Percentiles rank a stretch among this genome's conserved stretches.
Evolutionary conservation across 768 basidiomycete species (phyloP).

Genomic region (Fistulinella prunicolor): DNA sequence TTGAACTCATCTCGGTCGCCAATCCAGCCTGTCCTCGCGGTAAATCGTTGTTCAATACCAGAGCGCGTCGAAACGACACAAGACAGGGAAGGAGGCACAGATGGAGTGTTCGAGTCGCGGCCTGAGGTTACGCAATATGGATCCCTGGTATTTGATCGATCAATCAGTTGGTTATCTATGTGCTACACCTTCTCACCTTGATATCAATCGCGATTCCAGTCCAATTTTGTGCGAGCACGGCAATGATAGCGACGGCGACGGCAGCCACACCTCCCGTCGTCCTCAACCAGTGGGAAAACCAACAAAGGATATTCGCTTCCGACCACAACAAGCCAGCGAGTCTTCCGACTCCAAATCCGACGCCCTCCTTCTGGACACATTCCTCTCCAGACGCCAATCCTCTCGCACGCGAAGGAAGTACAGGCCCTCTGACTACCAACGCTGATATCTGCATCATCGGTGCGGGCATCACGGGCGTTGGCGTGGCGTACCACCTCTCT

Average conservation of each 20-base stretch:
- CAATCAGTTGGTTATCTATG: too few species aligned
- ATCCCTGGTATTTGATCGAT: conserved; percentile 1
- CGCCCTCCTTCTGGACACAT: conserved; percentile 72
- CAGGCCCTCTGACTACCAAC: conserved; percentile 51
- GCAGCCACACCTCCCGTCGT: conserved; percentile 3
- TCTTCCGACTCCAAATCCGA: conserved; percentile 61
- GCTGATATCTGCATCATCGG: conserved; percentile 80
- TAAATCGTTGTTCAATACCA: too few species aligned
- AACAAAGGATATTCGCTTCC: conserved; percentile 5
- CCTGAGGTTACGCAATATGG: conserved; percentile 17
- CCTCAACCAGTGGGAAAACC: background rate
- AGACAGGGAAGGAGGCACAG: conserved; percentile 2
- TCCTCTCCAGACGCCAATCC: conserved; percentile 58
- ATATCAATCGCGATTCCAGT: too few species aligned
- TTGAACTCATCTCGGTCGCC: too few species aligned
- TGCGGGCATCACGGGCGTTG: conserved; percentile 75
- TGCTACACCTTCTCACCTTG: too few species aligned
- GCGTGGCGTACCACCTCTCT: conserved; percentile 70
- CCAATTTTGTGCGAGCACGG: too few species aligned
- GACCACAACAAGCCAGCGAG: conserved; percentile 16
- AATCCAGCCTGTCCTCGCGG: too few species aligned
- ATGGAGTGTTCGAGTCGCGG: conserved; percentile 4
- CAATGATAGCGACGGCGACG: too few species aligned
- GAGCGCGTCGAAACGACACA: background rate
- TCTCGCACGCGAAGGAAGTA: conserved; percentile 63